These are phyloP conservation scores for Gloeostereum incarnatum DNA, from an alignment of 768 basidiomycete species.

Conservation along the genomic window DNA sequence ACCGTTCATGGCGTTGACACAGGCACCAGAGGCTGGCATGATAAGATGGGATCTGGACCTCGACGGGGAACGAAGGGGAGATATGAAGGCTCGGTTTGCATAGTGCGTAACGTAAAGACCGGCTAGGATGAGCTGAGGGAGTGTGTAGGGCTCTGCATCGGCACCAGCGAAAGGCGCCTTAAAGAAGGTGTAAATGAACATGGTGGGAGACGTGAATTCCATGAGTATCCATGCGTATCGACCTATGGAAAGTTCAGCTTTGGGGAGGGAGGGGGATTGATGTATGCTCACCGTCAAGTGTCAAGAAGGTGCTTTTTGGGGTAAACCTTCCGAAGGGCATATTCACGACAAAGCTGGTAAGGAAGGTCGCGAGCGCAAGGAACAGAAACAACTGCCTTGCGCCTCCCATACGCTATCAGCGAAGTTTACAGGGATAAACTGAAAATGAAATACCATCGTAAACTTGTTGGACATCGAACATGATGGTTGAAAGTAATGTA, in stretches of 20 bases:
- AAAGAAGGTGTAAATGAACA: constrained; percentile 23
- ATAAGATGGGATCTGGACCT: constrained; percentile 44
- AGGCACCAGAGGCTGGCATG: constrained; percentile 31
- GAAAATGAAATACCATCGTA: constrained; percentile 5
- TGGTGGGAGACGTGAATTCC: constrained; percentile 38
- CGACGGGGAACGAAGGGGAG: constrained; percentile 51
- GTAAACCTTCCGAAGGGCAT: constrained; percentile 81
- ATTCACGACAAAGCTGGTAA: constrained; percentile 41
- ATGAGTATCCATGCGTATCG: constrained; percentile 43
- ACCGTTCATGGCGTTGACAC: constrained; percentile 52
- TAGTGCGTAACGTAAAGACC: constrained; percentile 47
- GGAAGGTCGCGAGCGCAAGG: constrained; percentile 22
- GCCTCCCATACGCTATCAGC: constrained; percentile 12
- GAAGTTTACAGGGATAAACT: not conserved
- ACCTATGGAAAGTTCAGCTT: constrained; percentile 11
- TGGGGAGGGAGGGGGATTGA: not conserved
- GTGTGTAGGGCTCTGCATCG: constrained; percentile 12
- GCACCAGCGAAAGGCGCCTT: constrained; percentile 21
- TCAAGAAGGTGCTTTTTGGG: constrained; percentile 25
- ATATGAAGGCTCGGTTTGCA: constrained; percentile 54
- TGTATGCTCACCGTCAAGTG: constrained; percentile 8
- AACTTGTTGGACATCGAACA: not conserved
- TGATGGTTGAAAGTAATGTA: too few species aligned
- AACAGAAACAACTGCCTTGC: constrained; percentile 38
- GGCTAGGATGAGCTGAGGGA: constrained; percentile 30